Evolutionary conservation across 306 rosid genomes (phyloP), one percentile per base, ranked within the genome.

Genomic region (Glycine tomentella): DNA sequence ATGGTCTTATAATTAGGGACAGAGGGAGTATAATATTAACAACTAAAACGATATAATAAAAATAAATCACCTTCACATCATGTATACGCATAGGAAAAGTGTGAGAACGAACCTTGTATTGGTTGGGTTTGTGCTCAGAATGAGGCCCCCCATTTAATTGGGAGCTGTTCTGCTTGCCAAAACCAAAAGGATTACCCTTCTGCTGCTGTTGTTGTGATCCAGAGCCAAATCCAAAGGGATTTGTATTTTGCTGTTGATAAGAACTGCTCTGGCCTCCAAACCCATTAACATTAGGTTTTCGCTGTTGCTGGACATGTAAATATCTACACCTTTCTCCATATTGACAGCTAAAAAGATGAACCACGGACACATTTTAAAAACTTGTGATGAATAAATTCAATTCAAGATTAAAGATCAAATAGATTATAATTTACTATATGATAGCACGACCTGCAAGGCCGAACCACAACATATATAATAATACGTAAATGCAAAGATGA

Each of bases 171-270:
- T 90, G 97, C 75, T 66, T 59, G 17, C 98, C 97, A 76, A 95
- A 95, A 49, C 97, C 97, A 86, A 85, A 95, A 77, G 97, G 94
- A 80, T 91, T 95, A 56, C 83, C 42, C 84, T 84, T 92, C 51
- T 84, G 84, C 36, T 87, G 31, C 31, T 25, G 31, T 25, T 25
- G 92, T 25, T 81, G 92, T 12, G 92, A 8, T 8, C 78, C 84
- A 14, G 86, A 48, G 69, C 91, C 94, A 58, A 79, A 86, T 65
- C 93, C 95, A 82, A 87, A 88, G 59, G 89, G 83, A 59, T 84
- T 86, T 42, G 86, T 1, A 76, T 62, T 83, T 25, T 78, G 86
- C 53, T 83, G 80, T 16, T 69, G 80, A 13, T 42, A 53, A 45
- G 73, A 83, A 78, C 59, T 53, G 33, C 3, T 53, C 16, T 81